phyloP scores from a whole-genome alignment of 2,329 filamentous ascomycete species.

The Dryadomyces quercivorus region DNA sequence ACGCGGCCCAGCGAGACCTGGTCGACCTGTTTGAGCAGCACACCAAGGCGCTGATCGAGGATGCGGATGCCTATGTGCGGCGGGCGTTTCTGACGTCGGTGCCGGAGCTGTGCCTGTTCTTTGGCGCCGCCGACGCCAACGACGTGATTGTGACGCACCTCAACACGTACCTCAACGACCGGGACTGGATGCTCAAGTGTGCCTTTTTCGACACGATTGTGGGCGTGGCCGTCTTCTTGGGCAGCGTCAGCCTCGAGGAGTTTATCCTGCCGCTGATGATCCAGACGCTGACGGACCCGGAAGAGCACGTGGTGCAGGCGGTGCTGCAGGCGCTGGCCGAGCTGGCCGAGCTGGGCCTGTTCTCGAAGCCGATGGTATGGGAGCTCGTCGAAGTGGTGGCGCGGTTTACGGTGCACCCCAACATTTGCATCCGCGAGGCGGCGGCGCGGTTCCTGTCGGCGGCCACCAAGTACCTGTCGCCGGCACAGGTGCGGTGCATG shows the following conservation, averaged over 20 bases:
- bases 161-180: slow-evolving; percentile 93
- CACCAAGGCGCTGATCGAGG: slow-evolving; percentile 81
- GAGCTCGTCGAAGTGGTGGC: slow-evolving; percentile 75
- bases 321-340: slow-evolving; percentile 79
- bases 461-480: slow-evolving; percentile 61
- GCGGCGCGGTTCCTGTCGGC: slow-evolving; percentile 73
- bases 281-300: slow-evolving; percentile 81
- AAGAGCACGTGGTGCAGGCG: slow-evolving; percentile 88
- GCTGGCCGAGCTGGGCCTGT: slow-evolving; percentile 75
- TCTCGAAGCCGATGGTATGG: slow-evolving; percentile 76
- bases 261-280: slow-evolving; percentile 95
- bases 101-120: slow-evolving; percentile 86
- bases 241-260: slow-evolving; percentile 79
- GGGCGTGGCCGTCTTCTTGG: slow-evolving; percentile 81
- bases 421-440: slow-evolving; percentile 88
- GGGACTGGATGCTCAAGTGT: slow-evolving; percentile 92
- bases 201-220: slow-evolving; percentile 95
- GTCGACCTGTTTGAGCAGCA: slow-evolving; percentile 76
- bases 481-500: slow-evolving; percentile 74
- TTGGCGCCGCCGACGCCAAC: slow-evolving; percentile 80
- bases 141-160: slow-evolving; percentile 94
- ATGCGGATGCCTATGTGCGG: slow-evolving; percentile 72
- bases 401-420: slow-evolving; percentile 86
- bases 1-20: slow-evolving; percentile 73
- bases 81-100: slow-evolving; percentile 88